Percentiles rank a stretch among this genome's conserved stretches.
Conservation (phyloP, 2,329 filamentous ascomycete species). For the Alternaria infectoria region DNA sequence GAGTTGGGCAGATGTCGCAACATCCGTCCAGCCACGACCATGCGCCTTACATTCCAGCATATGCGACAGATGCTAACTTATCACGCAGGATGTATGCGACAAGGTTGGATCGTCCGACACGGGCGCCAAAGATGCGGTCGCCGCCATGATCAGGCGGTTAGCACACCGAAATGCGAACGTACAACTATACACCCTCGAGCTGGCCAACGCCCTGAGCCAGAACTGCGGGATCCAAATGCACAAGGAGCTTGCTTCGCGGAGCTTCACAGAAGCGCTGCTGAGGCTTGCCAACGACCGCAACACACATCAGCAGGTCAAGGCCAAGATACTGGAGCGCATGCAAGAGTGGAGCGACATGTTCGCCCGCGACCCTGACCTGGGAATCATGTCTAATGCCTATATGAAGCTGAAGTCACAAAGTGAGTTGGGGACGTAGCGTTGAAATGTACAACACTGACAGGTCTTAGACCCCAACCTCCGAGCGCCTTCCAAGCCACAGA, state of each 20-base stretch:
- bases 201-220: conserved; percentile 88
- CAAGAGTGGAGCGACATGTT: conserved; percentile 97
- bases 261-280: conserved; percentile 91
- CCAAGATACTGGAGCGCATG: conserved; percentile 97
- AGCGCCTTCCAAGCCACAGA: conserved; percentile 89
- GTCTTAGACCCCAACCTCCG: conserved; percentile 83
- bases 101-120: conserved; percentile 61
- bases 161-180: conserved; percentile 96
- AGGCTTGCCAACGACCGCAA: conserved; percentile 92
- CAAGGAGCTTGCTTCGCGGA: conserved; percentile 86
- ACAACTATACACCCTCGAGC: conserved; percentile 89
- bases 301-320: conserved; percentile 94
- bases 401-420: conserved; percentile 78
- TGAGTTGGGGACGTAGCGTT: conserved; percentile 32
- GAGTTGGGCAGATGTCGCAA: neutral
- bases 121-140: conserved; percentile 80
- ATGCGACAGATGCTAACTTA: conserved; percentile 15
- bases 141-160: conserved; percentile 88
- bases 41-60: neutral
- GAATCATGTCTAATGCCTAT: conserved; percentile 97
- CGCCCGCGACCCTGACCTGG: conserved; percentile 82
- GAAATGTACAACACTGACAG: conserved; percentile 13
- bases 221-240: conserved; percentile 89
- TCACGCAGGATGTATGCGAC: conserved; percentile 65
- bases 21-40: neutral